Percentiles rank a stretch among this genome's conserved stretches.
Conservation (phyloP, 73 alveolate genomes). For the Paramecium sonneborni region DNA sequence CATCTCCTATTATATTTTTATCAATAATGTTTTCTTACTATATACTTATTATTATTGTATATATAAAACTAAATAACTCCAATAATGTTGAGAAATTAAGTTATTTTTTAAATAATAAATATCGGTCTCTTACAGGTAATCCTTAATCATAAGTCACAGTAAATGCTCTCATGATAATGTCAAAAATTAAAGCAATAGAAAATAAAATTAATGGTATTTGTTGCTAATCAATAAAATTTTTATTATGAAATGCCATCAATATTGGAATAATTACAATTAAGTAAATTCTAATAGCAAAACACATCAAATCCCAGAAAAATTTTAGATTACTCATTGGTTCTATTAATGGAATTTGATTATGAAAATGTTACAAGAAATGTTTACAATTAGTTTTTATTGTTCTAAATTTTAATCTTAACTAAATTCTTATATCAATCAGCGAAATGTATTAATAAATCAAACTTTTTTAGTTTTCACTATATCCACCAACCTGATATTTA, state of each 20-base stretch:
- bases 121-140: conserved; percentile 26
- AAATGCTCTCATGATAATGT: not conserved
- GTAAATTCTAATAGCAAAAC: not conserved
- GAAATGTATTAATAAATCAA: not conserved
- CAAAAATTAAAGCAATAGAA: not conserved
- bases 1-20: not conserved
- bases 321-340: not conserved
- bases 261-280: conserved; percentile 10
- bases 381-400: not conserved
- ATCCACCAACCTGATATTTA: not conserved
- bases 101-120: not conserved
- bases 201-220: not conserved
- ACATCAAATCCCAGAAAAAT: conserved; percentile 13
- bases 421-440: not conserved
- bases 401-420: not conserved
- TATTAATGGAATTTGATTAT: conserved; percentile 14
- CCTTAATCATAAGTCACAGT: conserved; percentile 27
- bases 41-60: not conserved
- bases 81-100: not conserved
- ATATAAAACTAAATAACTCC: not conserved
- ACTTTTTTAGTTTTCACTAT: not conserved
- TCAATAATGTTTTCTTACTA: not conserved
- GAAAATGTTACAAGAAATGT: not conserved
- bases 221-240: not conserved
- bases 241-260: not conserved